Evolutionary conservation across 768 basidiomycete species (phyloP).

Genomic region (Trametes cingulata): DNA sequence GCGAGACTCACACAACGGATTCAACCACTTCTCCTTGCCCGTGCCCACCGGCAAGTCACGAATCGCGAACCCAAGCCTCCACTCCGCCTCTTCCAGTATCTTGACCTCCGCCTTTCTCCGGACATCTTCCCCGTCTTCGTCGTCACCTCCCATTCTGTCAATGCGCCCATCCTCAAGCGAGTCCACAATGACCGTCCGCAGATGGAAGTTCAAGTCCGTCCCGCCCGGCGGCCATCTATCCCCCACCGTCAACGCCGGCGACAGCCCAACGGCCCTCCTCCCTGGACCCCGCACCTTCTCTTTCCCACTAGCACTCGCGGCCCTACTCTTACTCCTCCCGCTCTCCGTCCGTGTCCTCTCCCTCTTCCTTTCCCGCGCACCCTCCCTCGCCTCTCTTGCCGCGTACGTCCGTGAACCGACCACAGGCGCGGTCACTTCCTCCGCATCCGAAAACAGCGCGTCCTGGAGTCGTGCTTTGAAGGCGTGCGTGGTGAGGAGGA

Average conservation of each 20-base stretch:
- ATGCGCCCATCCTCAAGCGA: conserved; percentile 49
- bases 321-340: background rate
- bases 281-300: background rate
- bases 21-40: conserved; percentile 74
- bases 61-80: conserved; percentile 82
- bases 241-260: conserved; percentile 67
- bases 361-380: background rate
- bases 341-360: background rate
- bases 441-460: conserved; percentile 79
- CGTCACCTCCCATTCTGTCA: background rate
- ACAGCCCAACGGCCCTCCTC: conserved; percentile 70
- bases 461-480: conserved; percentile 70
- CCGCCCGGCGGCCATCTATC: conserved; percentile 88
- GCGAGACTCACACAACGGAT: conserved; percentile 71
- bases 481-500: conserved; percentile 68
- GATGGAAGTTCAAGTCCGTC: conserved; percentile 77
- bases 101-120: conserved; percentile 5
- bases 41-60: conserved; percentile 66
- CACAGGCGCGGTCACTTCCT: conserved; percentile 35
- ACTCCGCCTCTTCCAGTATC: conserved; percentile 63
- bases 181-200: conserved; percentile 85
- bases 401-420: conserved; percentile 15
- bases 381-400: conserved; percentile 12
- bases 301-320: background rate
- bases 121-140: background rate